phyloP scores from a whole-genome alignment of 2,329 filamentous ascomycete species.

The Calycina herbarum region DNA sequence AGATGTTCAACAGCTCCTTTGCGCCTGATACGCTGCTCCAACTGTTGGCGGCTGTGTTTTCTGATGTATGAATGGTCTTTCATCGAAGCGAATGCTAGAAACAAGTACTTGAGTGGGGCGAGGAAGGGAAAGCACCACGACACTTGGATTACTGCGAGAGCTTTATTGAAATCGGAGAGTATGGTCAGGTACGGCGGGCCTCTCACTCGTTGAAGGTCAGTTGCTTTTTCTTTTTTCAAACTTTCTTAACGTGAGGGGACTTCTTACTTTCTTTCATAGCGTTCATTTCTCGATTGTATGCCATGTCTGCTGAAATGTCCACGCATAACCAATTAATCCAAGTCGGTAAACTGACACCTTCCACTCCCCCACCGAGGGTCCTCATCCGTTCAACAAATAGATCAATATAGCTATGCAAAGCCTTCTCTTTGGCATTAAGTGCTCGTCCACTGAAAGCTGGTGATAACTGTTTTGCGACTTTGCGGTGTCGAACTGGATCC shows the following conservation, averaged over 20 bases:
- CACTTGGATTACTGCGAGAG: background rate
- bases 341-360: constrained; percentile 3
- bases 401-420: constrained; percentile 11
- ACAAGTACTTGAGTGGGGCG: constrained; percentile 2
- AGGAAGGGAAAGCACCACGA: constrained; percentile 8
- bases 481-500: constrained; percentile 12
- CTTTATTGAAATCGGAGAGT: constrained; percentile 4
- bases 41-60: background rate
- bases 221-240: background rate
- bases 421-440: constrained; percentile 9
- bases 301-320: constrained; percentile 16
- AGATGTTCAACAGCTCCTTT: constrained; percentile 6
- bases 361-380: background rate
- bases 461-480: constrained; percentile 11
- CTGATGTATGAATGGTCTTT: background rate
- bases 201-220: background rate
- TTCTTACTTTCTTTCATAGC: constrained; percentile 15
- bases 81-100: background rate
- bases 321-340: constrained; percentile 17
- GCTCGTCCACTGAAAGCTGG: constrained; percentile 8
- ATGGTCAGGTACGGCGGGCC: background rate
- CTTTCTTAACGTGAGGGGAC: background rate
- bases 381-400: constrained; percentile 13
- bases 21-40: background rate
- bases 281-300: constrained; percentile 13